Base-by-base conservation (phyloP, 441 rosid genomes). In the Cnidoscolus chayamansa region DNA sequence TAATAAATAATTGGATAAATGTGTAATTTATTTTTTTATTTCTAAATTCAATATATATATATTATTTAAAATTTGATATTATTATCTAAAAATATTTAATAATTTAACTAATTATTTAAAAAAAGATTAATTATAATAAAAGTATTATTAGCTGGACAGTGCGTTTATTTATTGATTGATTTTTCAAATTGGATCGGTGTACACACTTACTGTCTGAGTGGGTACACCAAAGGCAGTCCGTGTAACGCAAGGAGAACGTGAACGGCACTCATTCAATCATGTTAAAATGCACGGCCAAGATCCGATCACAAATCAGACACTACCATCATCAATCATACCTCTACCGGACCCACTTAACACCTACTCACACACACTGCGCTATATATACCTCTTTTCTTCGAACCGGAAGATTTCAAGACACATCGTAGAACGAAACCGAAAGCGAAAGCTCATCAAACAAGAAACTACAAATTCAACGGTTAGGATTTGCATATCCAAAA, bases 241-340 rank as follows among this genome's bases (percentile, higher is more conserved):
- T 17, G 7, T 13, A 31, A 17, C 25, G 45, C 35, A 49, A 43
- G 65, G 66, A 47, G 80, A 78, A 82, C 79, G 84, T 82, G 84
- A 67, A 65, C 68, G 80, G 71, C 78, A 72, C 77, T 78, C 80
- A 80, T 73, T 71, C 66, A 57, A 72, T 73, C 74, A 70, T 72
- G 62, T 17, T 4, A 15, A 4, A 67, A 73, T 58, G 20, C 10
- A 75, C 81, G 79, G 72, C 57, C 16, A 17, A 60, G 71, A 65
- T 74, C 61, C 31, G 60, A 78, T 77, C 65, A 45, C 60, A 57
- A 25, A 32, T 55, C 25, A 30, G 31, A 0, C n/a, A 47, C 66
- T 60, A 16, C 51, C 56, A 55, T 49, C 62, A 60, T 56, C 54
- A 45, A 31, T 54, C 65, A 31, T 50, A 1, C 12, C 50, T 4